Evolutionary conservation across 31 red algal species (phyloP), one percentile per base, ranked within the genome.

Genomic region (Asparagopsis taxiformis): DNA sequence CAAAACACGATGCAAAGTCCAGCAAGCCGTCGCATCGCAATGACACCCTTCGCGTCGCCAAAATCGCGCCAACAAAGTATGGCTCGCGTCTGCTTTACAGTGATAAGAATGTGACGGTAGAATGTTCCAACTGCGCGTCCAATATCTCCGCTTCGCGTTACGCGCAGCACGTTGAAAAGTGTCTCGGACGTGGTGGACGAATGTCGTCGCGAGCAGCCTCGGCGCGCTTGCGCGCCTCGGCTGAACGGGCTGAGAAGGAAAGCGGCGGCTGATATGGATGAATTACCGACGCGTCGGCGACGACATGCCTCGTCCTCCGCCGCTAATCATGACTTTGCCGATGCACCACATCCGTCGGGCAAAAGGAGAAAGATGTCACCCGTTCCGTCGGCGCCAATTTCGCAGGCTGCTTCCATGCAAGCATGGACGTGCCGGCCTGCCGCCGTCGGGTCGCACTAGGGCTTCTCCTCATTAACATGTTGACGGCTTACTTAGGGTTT

Each of bases 161-260:
- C 65, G 87, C 87, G 21, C 79, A 79, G 48, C 87, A 91, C 59
- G 55, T 91, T 17, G 87, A 91, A 75, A 91, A 91, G 32, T 91
- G 87, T 35, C 68, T 91, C 15, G 87, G 87, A 3, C 70, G 80
- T 17, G 87, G 87, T 24, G 87, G 87, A 11, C 87, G 87, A 29
- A 77, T 71, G 53, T 82, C 76, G 16, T 75, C 68, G 9, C 33
- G 87, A 33, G 77, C 87, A 25, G 87, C 87, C 19, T 82, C 76
- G 3, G 78, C 80, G 28, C 53, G 87, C 33, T 51, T 91, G 30
- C 65, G 76, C 29, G 80, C 75, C 7, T 75, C 69, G 2, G 82
- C 82, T 19, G 82, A 86, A 60, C 62, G 70, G 5, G 82, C 59
- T 16, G 70, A 75, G 39, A 75, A 59, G 70, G 80, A 73, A 46